phyloP scores from a whole-genome alignment of 2,329 filamentous ascomycete genomes.

The Trichoderma asperellum region DNA sequence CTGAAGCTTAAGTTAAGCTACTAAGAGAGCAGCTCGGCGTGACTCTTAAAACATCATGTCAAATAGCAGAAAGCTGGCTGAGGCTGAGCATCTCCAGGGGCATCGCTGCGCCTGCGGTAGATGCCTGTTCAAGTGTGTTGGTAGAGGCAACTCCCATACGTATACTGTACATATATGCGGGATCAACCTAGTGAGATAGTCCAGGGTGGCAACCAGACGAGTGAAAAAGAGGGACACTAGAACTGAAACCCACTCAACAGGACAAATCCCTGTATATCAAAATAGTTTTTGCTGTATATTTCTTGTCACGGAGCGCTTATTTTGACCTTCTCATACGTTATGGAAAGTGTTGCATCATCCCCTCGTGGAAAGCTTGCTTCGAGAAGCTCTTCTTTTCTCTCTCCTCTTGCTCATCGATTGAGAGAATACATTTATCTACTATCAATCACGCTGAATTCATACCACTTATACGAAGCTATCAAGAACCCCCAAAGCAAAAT shows the following conservation, averaged over 20 bases:
- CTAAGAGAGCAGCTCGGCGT: conserved; percentile 2
- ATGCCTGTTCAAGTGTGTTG: neutral
- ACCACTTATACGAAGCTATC: neutral
- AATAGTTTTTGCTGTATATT: neutral
- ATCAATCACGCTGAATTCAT: no score
- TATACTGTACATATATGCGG: neutral
- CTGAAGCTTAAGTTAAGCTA: conserved; percentile 18
- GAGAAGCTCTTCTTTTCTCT: no score
- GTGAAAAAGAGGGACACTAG: neutral
- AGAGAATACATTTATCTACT: neutral
- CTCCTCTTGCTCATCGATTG: neutral
- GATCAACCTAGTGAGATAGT: neutral
- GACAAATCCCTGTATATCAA: neutral
- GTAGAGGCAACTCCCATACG: neutral
- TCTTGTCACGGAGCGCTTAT: neutral
- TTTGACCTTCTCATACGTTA: neutral
- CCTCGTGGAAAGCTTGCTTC: neutral
- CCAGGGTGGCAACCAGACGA: neutral
- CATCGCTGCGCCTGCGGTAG: neutral
- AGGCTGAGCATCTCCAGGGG: neutral
- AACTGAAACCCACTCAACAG: neutral
- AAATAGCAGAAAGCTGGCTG: neutral
- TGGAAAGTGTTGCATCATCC: neutral
- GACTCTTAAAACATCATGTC: neutral
- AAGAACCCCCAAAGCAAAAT: neutral